Base-by-base conservation (phyloP, 2,329 filamentous ascomycete genomes). In the Paecilomyces sp. region DNA sequence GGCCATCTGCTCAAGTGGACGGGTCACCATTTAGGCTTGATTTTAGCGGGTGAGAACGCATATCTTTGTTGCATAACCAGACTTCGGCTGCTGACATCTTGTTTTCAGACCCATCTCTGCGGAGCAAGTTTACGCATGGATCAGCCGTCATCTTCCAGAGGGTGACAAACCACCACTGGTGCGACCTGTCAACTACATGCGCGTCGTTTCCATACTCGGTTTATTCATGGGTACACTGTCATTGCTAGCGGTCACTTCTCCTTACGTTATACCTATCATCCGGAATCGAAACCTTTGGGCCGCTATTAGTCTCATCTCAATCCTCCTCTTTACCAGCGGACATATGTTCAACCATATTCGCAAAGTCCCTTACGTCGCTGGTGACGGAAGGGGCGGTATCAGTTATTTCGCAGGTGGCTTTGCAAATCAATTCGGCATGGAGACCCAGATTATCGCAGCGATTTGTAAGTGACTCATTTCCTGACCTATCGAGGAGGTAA, bases 271-370 rank as follows among this genome's bases (percentile, higher is more conserved):
- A 11, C 93, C 93, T 2, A 70, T 97, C 61, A 74, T 97, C 36
- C 90, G 92, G 75, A 97, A 89, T 80, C 89, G 93, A 67, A 97
- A 96, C 70, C 78, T 97, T 18, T 99, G 94, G 94, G 92, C 93
- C 25, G 91, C 90, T 24, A 77, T 95, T 69, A 96, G 90, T 75
- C 80, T 99, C 66, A 92, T 97, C 69, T 82, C 87, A 13, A 92
- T 99, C 63, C 84, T 99, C 51, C 81, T 97, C 60, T 99, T 97
- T 78, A 97, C 89, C 54, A 94, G 90, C 68, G 95, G 94, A 47
- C 92, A 97, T 77, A 99, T 99, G 95, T 99, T 95, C 83, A 99
- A 97, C 76, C 92, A 97, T 72, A 99, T 99, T 71, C 86, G 95
- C 67, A 93, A 94, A 74, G 91, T 95, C 2, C 94, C 94, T 2